Percentiles rank a stretch among this genome's conserved stretches.
Conservation (phyloP, 371 early-diverging fungal genomes). For the Capillidium heterosporum region DNA sequence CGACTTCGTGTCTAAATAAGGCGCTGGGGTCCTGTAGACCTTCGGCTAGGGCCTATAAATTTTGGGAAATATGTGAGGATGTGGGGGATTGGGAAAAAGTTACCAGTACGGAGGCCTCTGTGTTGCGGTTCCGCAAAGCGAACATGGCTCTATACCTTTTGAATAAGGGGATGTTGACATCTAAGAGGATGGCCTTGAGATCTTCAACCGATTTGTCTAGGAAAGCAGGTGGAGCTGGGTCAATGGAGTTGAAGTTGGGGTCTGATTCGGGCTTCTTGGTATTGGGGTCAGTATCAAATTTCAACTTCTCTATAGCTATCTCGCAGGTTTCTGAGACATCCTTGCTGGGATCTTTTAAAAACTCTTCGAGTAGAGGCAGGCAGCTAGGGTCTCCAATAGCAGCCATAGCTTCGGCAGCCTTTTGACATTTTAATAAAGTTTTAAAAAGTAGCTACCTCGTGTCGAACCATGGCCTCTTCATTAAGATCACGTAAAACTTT, state of each 20-base stretch:
- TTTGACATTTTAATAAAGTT: constrained; percentile 3
- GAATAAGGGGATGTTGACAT: constrained; percentile 60
- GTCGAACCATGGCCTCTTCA: constrained; percentile 95
- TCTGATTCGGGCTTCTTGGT: constrained; percentile 20
- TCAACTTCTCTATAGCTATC: constrained; percentile 79
- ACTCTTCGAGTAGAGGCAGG: constrained; percentile 49
- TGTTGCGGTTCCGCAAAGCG: constrained; percentile 82
- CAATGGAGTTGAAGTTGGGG: constrained; percentile 41
- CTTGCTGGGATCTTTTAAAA: constrained; percentile 35
- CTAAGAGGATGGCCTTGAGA: constrained; percentile 42
- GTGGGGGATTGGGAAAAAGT: neutral
- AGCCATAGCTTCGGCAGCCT: constrained; percentile 95
- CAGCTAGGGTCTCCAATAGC: constrained; percentile 65
- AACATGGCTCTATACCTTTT: constrained; percentile 98
- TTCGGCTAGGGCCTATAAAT: constrained; percentile 47
- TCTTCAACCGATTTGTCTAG: constrained; percentile 36
- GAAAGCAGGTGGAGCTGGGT: constrained; percentile 76
- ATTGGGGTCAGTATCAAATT: constrained; percentile 32
- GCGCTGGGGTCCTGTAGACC: constrained; percentile 75
- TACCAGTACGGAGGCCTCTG: constrained; percentile 50
- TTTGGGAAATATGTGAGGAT: neutral
- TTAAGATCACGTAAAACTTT: constrained; percentile 39
- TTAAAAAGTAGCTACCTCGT: constrained; percentile 46
- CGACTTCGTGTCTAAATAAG: constrained; percentile 94
- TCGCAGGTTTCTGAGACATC: constrained; percentile 90